phyloP scores from a whole-genome alignment of 2,329 filamentous ascomycete genomes.

The Botrytis fabae region DNA sequence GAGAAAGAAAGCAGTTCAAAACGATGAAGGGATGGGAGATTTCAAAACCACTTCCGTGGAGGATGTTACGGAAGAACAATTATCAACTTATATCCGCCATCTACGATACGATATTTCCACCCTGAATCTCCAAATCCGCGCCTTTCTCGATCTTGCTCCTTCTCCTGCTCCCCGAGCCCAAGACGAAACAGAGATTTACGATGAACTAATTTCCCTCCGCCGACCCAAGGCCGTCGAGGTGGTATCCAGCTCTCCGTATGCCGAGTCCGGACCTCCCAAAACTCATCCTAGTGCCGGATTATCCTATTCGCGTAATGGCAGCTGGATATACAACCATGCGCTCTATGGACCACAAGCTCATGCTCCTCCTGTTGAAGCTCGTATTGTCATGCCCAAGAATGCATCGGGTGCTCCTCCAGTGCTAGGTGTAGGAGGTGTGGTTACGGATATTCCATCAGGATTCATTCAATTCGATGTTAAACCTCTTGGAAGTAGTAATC shows the following conservation, averaged over 20 bases:
- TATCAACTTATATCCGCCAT: slow-evolving; percentile 53
- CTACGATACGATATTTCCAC: slow-evolving; percentile 53
- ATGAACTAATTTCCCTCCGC: neutral
- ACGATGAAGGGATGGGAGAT: slow-evolving; percentile 24
- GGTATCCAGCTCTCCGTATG: slow-evolving; percentile 45
- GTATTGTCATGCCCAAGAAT: slow-evolving; percentile 53
- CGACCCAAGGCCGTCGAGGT: neutral
- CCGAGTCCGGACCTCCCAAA: slow-evolving; percentile 51
- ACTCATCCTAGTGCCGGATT: slow-evolving; percentile 67
- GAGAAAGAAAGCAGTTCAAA: slow-evolving; percentile 26
- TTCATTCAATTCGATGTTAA: slow-evolving; percentile 14
- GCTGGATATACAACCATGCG: slow-evolving; percentile 59
- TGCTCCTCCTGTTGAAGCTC: slow-evolving; percentile 54
- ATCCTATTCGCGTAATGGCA: slow-evolving; percentile 57
- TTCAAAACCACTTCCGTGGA: slow-evolving; percentile 39
- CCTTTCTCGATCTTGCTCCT: slow-evolving; percentile 58
- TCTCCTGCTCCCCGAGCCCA: slow-evolving; percentile 23
- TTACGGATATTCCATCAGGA: slow-evolving; percentile 32
- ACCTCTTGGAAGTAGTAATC: neutral
- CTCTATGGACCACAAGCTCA: slow-evolving; percentile 57
- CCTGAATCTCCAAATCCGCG: slow-evolving; percentile 56
- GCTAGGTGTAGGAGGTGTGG: slow-evolving; percentile 40
- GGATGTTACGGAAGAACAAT: slow-evolving; percentile 52
- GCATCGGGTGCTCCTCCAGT: slow-evolving; percentile 36
- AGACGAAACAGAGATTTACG: neutral